phyloP scores from a whole-genome alignment of 441 rosid species.

The Pelargonium australe region DNA sequence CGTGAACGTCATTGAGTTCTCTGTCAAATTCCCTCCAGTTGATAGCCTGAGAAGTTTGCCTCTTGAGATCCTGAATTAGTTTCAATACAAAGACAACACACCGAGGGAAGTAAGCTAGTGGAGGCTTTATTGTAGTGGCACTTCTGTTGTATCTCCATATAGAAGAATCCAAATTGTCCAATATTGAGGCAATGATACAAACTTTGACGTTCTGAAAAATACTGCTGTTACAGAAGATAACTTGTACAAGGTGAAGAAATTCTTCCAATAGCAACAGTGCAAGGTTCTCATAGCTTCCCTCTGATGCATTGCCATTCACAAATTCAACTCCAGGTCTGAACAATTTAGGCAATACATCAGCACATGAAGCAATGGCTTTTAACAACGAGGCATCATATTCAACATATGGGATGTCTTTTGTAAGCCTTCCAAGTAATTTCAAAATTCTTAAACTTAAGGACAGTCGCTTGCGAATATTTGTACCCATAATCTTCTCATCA shows the following conservation, averaged over 20 bases:
- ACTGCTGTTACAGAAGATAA: constrained; percentile 59
- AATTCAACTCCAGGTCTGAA: constrained; percentile 63
- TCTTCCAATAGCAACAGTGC: constrained; percentile 71
- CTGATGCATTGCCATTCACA: constrained; percentile 49
- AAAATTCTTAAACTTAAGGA: constrained; percentile 72
- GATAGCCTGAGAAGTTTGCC: constrained; percentile 43
- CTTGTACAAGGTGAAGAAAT: constrained; percentile 74
- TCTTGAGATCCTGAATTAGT: constrained; percentile 73
- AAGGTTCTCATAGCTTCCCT: constrained; percentile 77
- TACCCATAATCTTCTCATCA: constrained; percentile 60
- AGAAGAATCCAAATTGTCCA: constrained; percentile 68
- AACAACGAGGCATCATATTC: constrained; percentile 65
- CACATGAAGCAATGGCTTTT: constrained; percentile 65
- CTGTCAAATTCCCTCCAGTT: constrained; percentile 48
- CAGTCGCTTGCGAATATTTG: constrained; percentile 52
- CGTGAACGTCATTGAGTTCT: constrained; percentile 33
- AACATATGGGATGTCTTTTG: constrained; percentile 56
- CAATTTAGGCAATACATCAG: constrained; percentile 57
- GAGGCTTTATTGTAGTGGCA: constrained; percentile 47
- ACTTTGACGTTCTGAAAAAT: constrained; percentile 67
- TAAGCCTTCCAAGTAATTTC: constrained; percentile 69
- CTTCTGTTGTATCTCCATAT: constrained; percentile 70
- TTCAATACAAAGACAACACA: constrained; percentile 57
- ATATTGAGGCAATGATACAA: constrained; percentile 67
- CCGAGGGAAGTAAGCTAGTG: constrained; percentile 77